phyloP scores from a whole-genome alignment of 139 green algal species.

The Chara braunii region DNA sequence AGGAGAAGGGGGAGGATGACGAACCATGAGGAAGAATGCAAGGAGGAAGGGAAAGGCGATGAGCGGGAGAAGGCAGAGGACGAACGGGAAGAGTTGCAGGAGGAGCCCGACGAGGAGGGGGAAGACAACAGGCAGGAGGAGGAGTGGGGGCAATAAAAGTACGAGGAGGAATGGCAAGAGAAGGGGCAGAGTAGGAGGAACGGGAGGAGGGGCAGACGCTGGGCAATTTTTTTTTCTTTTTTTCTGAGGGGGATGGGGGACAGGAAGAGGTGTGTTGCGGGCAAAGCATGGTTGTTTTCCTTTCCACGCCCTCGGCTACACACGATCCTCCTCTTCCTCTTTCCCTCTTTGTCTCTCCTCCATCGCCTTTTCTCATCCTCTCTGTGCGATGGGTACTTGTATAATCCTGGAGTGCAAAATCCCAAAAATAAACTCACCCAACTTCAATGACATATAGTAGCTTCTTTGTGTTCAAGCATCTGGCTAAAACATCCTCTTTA shows the following conservation, averaged over 20 bases:
- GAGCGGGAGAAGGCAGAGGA: background rate
- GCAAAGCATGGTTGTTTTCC: background rate
- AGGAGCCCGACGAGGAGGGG: background rate
- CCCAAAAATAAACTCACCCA: no score
- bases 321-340: no score
- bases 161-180: background rate
- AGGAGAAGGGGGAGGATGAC: conserved; percentile 2
- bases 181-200: background rate
- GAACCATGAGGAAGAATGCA: no score
- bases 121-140: conserved; percentile 3
- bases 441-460: no score
- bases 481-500: no score
- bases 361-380: no score
- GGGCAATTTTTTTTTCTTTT: background rate
- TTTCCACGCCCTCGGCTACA: background rate
- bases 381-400: no score
- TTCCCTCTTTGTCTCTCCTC: no score
- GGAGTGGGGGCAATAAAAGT: background rate
- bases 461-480: no score
- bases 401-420: no score
- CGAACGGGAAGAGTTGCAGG: no score
- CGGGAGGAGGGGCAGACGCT: background rate
- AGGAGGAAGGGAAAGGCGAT: background rate
- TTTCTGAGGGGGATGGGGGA: background rate
- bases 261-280: background rate